Percentiles rank a stretch among this genome's conserved stretches.
Evolutionary conservation across 192 early-diverging fungal genomes (phyloP).

Genomic region (Linnemannia zychae): DNA sequence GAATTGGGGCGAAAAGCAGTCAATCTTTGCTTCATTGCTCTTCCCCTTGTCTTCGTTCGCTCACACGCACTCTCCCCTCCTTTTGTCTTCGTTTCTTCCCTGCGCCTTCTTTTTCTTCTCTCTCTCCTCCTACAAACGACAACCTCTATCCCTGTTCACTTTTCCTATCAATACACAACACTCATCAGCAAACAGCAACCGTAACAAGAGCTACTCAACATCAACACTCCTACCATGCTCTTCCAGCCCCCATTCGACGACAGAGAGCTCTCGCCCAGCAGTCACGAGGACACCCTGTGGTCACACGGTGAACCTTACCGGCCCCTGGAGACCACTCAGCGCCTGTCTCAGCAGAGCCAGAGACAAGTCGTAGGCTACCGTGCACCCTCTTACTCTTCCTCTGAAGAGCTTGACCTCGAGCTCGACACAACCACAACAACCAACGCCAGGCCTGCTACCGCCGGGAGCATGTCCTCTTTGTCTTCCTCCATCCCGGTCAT

Average conservation of each 20-base stretch:
- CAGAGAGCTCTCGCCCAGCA: slow-evolving; percentile 5
- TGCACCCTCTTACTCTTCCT: not conserved
- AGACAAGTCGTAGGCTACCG: not conserved
- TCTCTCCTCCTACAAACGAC: not conserved
- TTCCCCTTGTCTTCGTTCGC: not conserved
- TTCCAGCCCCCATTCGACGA: not conserved
- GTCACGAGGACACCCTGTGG: slow-evolving; percentile 7
- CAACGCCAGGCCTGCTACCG: not conserved
- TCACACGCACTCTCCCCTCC: too few species aligned
- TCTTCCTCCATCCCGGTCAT: not conserved
- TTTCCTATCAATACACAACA: not conserved
- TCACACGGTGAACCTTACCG: slow-evolving; percentile 3
- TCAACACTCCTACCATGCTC: not conserved
- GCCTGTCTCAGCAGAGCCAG: not conserved
- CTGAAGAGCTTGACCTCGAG: not conserved
- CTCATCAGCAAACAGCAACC: not conserved
- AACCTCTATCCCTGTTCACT: not conserved
- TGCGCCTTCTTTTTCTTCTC: not conserved
- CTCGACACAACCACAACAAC: not conserved
- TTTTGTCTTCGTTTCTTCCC: too few species aligned
- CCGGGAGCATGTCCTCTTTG: not conserved
- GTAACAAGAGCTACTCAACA: not conserved
- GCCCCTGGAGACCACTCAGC: not conserved
- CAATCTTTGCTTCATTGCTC: not conserved
- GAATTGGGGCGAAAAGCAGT: too few species aligned